phyloP scores from a whole-genome alignment of 2,329 filamentous ascomycete genomes.

The Ambrosiella beaveri region DNA sequence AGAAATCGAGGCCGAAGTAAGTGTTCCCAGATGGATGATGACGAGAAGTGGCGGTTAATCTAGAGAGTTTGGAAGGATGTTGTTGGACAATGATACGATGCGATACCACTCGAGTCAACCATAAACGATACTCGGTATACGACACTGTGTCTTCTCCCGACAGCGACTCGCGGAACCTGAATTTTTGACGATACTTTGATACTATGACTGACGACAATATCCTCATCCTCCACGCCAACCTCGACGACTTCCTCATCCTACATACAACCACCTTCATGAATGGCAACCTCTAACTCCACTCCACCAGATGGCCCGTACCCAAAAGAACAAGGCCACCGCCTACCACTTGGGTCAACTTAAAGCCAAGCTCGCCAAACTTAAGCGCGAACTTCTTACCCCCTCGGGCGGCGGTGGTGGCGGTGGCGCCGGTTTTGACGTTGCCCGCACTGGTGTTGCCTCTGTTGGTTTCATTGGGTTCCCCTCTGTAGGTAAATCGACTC shows the following conservation, averaged over 20 bases:
- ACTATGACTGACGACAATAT: not conserved
- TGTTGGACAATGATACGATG: not conserved
- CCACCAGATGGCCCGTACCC: slow-evolving; percentile 73
- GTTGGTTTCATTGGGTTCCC: slow-evolving; percentile 97
- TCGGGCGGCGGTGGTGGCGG: slow-evolving; percentile 68
- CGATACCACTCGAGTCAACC: not conserved
- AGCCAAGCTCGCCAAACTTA: slow-evolving; percentile 94
- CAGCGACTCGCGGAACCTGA: too few species aligned
- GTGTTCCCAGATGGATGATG: slow-evolving; percentile 17
- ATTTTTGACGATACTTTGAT: not conserved
- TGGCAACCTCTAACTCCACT: slow-evolving; percentile 15
- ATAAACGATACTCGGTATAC: too few species aligned
- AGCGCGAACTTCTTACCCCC: slow-evolving; percentile 85
- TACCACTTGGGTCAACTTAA: slow-evolving; percentile 93
- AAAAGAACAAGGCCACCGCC: slow-evolving; percentile 93
- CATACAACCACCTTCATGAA: slow-evolving; percentile 2
- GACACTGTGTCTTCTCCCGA: too few species aligned
- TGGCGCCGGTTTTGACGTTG: slow-evolving; percentile 87
- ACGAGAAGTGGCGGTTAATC: not conserved
- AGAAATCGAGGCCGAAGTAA: slow-evolving; percentile 85
- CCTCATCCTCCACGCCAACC: not conserved
- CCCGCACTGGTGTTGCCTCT: slow-evolving; percentile 90
- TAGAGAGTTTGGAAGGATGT: not conserved
- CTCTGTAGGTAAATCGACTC: slow-evolving; percentile 92
- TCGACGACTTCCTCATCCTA: not conserved